Percentiles rank a stretch among this genome's conserved stretches.
These are phyloP conservation scores for Torulaspora pretoriensis DNA, from an alignment of 1,139 yeast genomes.

Conservation along the genomic window DNA sequence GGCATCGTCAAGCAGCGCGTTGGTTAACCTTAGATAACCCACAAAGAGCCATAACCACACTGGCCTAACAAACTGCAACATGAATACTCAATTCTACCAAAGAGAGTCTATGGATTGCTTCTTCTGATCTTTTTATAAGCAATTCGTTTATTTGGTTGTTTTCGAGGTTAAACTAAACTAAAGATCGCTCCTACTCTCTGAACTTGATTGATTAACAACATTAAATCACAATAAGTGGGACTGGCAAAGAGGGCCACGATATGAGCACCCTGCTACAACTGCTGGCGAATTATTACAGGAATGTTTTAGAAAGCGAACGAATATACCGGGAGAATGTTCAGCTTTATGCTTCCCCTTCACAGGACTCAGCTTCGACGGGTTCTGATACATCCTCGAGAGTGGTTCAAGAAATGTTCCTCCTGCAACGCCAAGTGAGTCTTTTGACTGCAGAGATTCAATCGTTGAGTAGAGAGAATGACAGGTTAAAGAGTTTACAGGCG, in stretches of 20 bases:
- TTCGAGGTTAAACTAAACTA: not conserved
- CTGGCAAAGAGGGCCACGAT: not conserved
- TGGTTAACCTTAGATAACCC: constrained; percentile 1
- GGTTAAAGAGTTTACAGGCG: constrained; percentile 30
- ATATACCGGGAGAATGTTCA: constrained; percentile 20
- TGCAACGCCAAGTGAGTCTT: constrained; percentile 38
- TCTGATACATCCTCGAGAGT: constrained; percentile 11
- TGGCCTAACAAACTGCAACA: constrained; percentile 3
- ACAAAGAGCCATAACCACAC: constrained; percentile 1
- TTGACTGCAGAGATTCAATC: constrained; percentile 32
- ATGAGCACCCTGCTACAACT: constrained; percentile 29
- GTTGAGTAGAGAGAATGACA: constrained; percentile 32
- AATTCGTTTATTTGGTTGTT: not conserved
- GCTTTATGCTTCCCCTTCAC: constrained; percentile 1
- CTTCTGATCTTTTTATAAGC: not conserved
- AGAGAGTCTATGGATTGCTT: not conserved
- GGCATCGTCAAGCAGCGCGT: constrained; percentile 9
- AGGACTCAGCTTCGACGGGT: constrained; percentile 1
- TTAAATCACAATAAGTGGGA: not conserved
- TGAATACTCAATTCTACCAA: not conserved
- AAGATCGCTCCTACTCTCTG: too few species aligned
- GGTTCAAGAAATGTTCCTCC: constrained; percentile 23
- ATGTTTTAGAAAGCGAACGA: constrained; percentile 28
- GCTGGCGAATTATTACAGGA: constrained; percentile 27
- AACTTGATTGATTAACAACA: not conserved